phyloP scores from a whole-genome alignment of 2,329 filamentous ascomycete genomes.

The Nectriaceae sp. region DNA sequence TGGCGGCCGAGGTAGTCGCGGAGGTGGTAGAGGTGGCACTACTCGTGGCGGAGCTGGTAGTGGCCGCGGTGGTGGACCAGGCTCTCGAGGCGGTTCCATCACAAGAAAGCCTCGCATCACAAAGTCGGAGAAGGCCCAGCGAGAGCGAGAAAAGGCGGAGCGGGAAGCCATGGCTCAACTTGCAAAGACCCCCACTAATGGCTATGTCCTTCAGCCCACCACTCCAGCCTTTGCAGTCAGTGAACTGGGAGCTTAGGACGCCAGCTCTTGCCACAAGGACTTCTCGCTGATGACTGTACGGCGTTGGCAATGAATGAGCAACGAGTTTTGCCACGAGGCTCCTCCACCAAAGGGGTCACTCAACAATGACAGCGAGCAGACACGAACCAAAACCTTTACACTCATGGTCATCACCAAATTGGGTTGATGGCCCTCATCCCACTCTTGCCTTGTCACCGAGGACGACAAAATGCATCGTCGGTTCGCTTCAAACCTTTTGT shows the following conservation, averaged over 20 bases:
- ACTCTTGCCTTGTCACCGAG: too few relatives aligned
- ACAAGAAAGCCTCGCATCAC: conserved; percentile 82
- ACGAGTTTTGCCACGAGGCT: too few relatives aligned
- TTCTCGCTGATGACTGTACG: too few relatives aligned
- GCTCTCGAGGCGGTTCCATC: conserved; percentile 74
- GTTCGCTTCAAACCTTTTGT: too few relatives aligned
- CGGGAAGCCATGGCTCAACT: conserved; percentile 56
- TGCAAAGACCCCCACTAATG: conserved; percentile 39
- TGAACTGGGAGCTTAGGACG: conserved; percentile 35
- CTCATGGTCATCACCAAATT: too few relatives aligned
- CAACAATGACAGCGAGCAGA: too few relatives aligned
- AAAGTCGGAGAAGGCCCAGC: conserved; percentile 79
- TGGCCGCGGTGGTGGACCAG: conserved; percentile 57
- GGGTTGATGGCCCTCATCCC: too few relatives aligned
- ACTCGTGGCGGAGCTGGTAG: conserved; percentile 53
- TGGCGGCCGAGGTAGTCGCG: conserved; percentile 51
- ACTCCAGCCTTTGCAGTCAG: conserved; percentile 40
- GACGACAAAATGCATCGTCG: too few relatives aligned
- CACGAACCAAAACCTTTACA: too few relatives aligned
- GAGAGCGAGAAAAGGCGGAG: conserved; percentile 80
- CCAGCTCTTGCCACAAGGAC: too few relatives aligned
- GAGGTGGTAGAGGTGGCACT: conserved; percentile 62
- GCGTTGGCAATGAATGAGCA: too few relatives aligned
- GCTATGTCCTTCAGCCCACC: conserved; percentile 40
- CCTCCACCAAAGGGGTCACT: background rate